Percentiles rank a stretch among this genome's conserved stretches.
Conservation (phyloP, 2,329 filamentous ascomycete genomes). For the Endocalyx cinctus region DNA sequence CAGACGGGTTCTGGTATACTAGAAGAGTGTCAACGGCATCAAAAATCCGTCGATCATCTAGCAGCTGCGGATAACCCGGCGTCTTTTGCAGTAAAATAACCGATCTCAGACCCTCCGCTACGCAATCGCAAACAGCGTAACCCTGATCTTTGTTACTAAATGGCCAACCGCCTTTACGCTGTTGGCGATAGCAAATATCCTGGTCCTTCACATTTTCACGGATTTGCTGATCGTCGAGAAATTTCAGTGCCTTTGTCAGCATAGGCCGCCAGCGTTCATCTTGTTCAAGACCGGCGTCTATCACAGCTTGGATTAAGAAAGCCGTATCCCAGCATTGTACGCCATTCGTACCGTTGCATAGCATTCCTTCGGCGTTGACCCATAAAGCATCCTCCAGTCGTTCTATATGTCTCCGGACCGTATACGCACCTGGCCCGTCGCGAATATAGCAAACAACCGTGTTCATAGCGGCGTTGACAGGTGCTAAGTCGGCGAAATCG, state of each 20-base stretch:
- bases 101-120: conserved; percentile 83
- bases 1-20: conserved; percentile 82
- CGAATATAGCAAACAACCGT: conserved; percentile 79
- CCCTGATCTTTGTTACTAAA: conserved; percentile 92
- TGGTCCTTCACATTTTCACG: conserved; percentile 75
- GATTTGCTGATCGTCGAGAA: conserved; percentile 88
- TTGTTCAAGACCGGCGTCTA: conserved; percentile 73
- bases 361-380: conserved; percentile 88
- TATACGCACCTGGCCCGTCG: conserved; percentile 70
- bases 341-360: conserved; percentile 95
- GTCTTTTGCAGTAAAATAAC: conserved; percentile 80
- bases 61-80: conserved; percentile 66
- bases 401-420: conserved; percentile 73
- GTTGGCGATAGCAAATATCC: conserved; percentile 79
- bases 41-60: conserved; percentile 74
- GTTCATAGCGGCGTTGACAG: conserved; percentile 89
- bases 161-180: conserved; percentile 89
- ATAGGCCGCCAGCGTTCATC: conserved; percentile 76
- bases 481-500: conserved; percentile 77
- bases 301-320: conserved; percentile 78
- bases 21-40: conserved; percentile 88
- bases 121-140: conserved; percentile 93
- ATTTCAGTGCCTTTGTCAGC: conserved; percentile 76
- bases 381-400: conserved; percentile 82
- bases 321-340: conserved; percentile 96